Base-by-base conservation (phyloP, 139 green algal genomes). In the Chlamydomonas eustigma region DNA sequence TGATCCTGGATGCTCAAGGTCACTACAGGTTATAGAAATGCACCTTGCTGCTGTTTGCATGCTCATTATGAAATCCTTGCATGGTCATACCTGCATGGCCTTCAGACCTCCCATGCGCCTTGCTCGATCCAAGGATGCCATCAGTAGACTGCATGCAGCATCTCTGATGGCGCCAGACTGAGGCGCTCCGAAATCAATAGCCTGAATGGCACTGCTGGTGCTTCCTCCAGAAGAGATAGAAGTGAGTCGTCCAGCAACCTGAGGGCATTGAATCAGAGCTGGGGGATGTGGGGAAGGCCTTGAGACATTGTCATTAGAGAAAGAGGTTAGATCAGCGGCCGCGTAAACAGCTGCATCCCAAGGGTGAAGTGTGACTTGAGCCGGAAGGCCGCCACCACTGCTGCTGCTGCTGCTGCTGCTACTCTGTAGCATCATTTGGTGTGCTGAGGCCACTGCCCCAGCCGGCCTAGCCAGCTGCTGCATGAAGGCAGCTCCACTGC, bases 81-180 rank as follows among this genome's bases (percentile, higher is more conserved):
- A n/a, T n/a, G n/a, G n/a, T n/a, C 44, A 18, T 18, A 70, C 58
- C 58, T 70, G 58, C 58, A 35, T 35, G 6, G 58, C 25, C 58
- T 70, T 70, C 25, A 70, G 58, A 28, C 58, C 24, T 28, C 25
- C 58, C 58, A 70, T 70, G 8, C 58, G 6, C 58, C 58, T 32
- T 35, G 58, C 58, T 6, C 58, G 58, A 28, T 70, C 58, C 58
- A 70, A 28, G 25, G 8, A 70, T 24, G 58, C 58, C 25, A 70
- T 24, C 58, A 70, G 18, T 28, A 70, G 58, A 28, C 58, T 37
- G 58, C 58, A 35, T 28, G 58, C 58, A 6, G 58, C 58, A 35
- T 70, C 58, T 35, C 28, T 70, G 8, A 70, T 22, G 25, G 58
- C 24, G 18, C 58, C 25, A 24, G 58, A 32, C 25, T 58, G 44